phyloP scores from a whole-genome alignment of 1,284 basidiomycete genomes.

The Mycena citricolor region DNA sequence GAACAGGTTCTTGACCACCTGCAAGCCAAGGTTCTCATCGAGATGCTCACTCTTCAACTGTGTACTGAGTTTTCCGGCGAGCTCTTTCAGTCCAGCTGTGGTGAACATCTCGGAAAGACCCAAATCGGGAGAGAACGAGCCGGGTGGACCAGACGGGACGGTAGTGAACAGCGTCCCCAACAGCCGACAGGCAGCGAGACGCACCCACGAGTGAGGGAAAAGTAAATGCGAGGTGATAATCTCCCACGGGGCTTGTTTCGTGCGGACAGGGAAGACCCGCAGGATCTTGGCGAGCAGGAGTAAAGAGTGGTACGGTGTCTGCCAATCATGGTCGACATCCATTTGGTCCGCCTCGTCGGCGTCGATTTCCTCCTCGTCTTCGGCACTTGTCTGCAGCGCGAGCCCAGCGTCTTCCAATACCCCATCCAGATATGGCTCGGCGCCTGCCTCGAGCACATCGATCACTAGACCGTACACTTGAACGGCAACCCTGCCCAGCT shows the following conservation, averaged over 20 bases:
- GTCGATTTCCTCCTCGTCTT: constrained; percentile 34
- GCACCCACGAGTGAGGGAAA: constrained; percentile 95
- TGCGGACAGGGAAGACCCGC: constrained; percentile 50
- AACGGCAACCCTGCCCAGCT: constrained; percentile 70
- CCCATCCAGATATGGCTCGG: constrained; percentile 45
- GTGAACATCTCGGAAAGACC: constrained; percentile 49
- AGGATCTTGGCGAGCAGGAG: constrained; percentile 67
- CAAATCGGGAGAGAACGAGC: constrained; percentile 31
- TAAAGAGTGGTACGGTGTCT: constrained; percentile 82
- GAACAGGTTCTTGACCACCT: constrained; percentile 93
- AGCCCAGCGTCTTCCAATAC: constrained; percentile 63
- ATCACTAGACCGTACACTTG: constrained; percentile 83
- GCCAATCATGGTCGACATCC: constrained; percentile 72
- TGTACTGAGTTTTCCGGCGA: constrained; percentile 75
- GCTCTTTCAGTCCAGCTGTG: constrained; percentile 57
- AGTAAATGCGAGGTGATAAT: constrained; percentile 68
- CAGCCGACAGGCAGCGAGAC: constrained; percentile 78
- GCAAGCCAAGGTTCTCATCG: constrained; percentile 76
- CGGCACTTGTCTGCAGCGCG: constrained; percentile 50
- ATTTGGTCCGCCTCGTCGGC: constrained; percentile 45
- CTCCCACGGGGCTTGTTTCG: constrained; percentile 59
- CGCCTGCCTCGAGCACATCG: constrained; percentile 58
- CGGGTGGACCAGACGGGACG: constrained; percentile 42
- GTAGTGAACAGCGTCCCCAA: constrained; percentile 72
- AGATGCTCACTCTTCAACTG: constrained; percentile 84